These are phyloP conservation scores for Bathelium albidoporum DNA, from an alignment of 495 filamentous ascomycete species.

Conservation along the genomic window DNA sequence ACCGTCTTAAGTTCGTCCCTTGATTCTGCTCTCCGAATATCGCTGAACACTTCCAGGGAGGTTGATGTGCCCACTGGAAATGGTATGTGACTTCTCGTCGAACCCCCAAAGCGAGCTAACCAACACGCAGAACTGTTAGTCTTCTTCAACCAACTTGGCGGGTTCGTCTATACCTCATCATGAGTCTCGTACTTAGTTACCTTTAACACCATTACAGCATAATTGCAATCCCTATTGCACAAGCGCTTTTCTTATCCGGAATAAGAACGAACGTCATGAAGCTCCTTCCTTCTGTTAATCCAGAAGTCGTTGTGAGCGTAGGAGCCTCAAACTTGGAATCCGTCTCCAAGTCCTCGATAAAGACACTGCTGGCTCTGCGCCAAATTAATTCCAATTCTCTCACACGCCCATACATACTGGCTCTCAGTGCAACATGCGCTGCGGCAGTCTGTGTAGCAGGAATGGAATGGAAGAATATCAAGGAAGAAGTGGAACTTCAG, in stretches of 20 bases:
- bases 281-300: neutral
- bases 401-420: neutral
- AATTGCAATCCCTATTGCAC: constrained; percentile 50
- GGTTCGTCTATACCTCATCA: neutral
- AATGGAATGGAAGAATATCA: neutral
- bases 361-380: neutral
- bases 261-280: constrained; percentile 25
- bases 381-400: neutral
- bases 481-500: neutral
- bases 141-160: neutral
- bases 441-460: neutral
- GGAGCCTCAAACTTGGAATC: neutral
- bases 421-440: neutral
- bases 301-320: neutral
- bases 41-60: neutral
- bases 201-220: constrained; percentile 34
- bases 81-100: neutral
- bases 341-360: neutral
- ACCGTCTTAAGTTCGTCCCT: neutral
- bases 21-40: neutral
- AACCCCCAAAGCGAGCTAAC: neutral
- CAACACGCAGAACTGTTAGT: neutral
- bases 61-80: neutral
- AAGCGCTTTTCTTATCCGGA: constrained; percentile 65
- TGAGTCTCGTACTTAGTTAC: neutral